Evolutionary conservation across 75 land plant species (phyloP), one percentile per base, ranked within the genome.

Genomic region (Adiantum capillusveneris): DNA sequence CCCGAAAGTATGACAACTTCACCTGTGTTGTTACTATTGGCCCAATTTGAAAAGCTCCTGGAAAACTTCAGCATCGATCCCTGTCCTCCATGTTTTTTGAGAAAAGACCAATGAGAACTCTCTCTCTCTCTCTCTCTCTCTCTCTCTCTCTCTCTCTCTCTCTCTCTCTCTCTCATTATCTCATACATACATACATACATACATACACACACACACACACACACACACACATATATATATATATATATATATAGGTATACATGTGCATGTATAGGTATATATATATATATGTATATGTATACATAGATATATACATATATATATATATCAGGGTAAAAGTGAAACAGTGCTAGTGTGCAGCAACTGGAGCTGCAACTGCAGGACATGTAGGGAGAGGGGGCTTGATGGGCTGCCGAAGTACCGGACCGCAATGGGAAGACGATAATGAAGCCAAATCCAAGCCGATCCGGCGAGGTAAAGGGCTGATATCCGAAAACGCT

Each of bases 31-130:
- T 43, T 66, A 19, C 62, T 50, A 21, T 52, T 63, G 54, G 81
- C 81, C 84, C 88, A 94, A 50, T 62, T 53, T 31, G 96, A 87
- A 46, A 94, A 21, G 61, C 89, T 75, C 56, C 65, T 85, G 7
- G 98, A 83, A 84, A 66, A 89, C 56, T 89, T 82, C 54, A 83
- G 17, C 85, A 81, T 86, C 65, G 74, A 77, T n/a, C 98, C 98
- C 98, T 94, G 85, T 31, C 37, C 3, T 34, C 37, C 37, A 34
- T 34, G n/a, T n/a, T n/a, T n/a, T n/a, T 34, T 5, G 9, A 34
- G 37, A 61, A 29, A 20, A 60, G 5, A 53, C 29, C 18, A 53
- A 1, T 24, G 25, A 19, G 13, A 53, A 25, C 55, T 53, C 9
- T 5, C 25, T 26, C 55, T 53, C 55, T 53, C 55, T 25, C 25